These are phyloP conservation scores for Knoxdaviesia proteae DNA, from an alignment of 2,329 filamentous ascomycete species.

Conservation along the genomic window DNA sequence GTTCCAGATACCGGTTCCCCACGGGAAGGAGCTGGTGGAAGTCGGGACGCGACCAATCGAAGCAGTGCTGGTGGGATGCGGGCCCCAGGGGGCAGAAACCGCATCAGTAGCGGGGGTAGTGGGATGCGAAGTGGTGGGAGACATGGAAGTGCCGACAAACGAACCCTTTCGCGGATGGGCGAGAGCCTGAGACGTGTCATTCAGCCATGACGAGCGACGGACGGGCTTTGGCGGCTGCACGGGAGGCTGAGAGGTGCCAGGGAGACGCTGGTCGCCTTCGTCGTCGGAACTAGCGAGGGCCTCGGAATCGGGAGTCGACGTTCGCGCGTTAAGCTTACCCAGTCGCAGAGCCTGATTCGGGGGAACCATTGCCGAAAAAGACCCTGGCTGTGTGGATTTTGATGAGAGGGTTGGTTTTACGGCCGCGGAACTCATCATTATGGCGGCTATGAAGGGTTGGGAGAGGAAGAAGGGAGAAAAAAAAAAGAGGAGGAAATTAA, in stretches of 20 bases:
- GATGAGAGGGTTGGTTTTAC: constrained; percentile 24
- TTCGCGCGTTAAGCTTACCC: constrained; percentile 58
- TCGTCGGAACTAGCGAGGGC: constrained; percentile 88
- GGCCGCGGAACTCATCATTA: constrained; percentile 28
- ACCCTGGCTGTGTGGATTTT: constrained; percentile 27
- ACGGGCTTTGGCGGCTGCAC: constrained; percentile 37
- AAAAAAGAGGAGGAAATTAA: too few species aligned
- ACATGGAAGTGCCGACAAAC: constrained; percentile 56
- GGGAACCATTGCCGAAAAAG: constrained; percentile 22
- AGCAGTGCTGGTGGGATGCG: constrained; percentile 26
- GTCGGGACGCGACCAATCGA: constrained; percentile 28
- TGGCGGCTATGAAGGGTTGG: too few species aligned
- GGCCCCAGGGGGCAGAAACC: constrained; percentile 29
- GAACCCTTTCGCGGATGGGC: constrained; percentile 53
- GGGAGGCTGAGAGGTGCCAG: constrained; percentile 26
- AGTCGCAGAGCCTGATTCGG: constrained; percentile 44
- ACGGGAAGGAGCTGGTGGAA: constrained; percentile 35
- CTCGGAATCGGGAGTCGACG: constrained; percentile 84
- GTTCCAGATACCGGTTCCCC: constrained; percentile 73
- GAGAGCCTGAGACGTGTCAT: constrained; percentile 50
- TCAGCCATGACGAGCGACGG: constrained; percentile 67
- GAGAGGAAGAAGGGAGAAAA: too few species aligned
- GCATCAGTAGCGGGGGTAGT: constrained; percentile 55
- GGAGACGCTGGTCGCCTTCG: constrained; percentile 49
- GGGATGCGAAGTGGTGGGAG: constrained; percentile 61